Conservation (phyloP, 371 early-diverging fungal species). For the Amoeboaphelidium protococcarum region DNA sequence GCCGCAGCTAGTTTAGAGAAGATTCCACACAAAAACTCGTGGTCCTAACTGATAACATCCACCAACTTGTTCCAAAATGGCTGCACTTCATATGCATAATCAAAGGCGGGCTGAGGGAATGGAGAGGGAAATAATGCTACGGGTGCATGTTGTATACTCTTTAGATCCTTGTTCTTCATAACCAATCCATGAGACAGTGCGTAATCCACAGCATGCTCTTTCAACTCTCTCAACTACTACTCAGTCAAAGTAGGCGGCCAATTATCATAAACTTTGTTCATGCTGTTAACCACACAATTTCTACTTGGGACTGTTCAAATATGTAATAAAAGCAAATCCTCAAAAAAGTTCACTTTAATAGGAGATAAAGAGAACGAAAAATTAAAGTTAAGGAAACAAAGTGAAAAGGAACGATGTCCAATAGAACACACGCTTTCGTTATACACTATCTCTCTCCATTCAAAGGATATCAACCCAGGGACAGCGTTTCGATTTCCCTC, state of each 20-base stretch:
- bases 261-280: neutral
- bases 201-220: neutral
- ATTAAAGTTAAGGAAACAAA: too few relatives aligned
- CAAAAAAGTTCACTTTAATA: too few relatives aligned
- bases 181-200: neutral
- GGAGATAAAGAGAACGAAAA: too few relatives aligned
- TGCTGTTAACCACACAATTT: too few relatives aligned
- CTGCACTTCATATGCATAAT: conserved; percentile 44
- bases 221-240: neutral
- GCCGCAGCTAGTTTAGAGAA: conserved; percentile 31
- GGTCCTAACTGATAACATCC: conserved; percentile 43
- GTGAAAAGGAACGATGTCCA: too few relatives aligned
- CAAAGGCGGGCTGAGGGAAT: conserved; percentile 43
- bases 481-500: too few relatives aligned
- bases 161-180: neutral
- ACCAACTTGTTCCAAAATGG: conserved; percentile 54
- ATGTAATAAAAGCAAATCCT: too few relatives aligned
- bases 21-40: conserved; percentile 34
- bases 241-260: neutral
- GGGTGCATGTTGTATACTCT: conserved; percentile 32
- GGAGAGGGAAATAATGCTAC: conserved; percentile 65
- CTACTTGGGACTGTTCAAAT: too few relatives aligned
- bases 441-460: too few relatives aligned
- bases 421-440: too few relatives aligned
- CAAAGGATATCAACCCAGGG: too few relatives aligned